Percentiles rank a stretch among this genome's conserved stretches.
Evolutionary conservation across 768 basidiomycete species (phyloP).

Genomic region (Boletus huronensis): DNA sequence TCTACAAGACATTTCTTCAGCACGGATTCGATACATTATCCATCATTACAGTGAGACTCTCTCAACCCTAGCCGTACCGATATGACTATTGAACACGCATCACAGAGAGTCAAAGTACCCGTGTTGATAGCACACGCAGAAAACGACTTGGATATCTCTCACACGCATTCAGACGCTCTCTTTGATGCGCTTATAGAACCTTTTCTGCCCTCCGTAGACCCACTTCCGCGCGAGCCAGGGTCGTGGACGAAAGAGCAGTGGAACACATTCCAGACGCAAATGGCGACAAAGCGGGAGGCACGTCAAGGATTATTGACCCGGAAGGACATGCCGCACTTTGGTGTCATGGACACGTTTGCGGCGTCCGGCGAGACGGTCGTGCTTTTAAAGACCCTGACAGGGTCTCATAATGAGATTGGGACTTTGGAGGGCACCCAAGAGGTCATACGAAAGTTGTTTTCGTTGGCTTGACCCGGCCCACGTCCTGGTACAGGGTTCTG

Average conservation of each 20-base stretch:
- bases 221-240: conserved; percentile 31
- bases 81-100: neutral
- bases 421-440: conserved; percentile 69
- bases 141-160: conserved; percentile 72
- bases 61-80: neutral
- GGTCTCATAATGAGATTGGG: conserved; percentile 57
- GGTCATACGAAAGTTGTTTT: conserved; percentile 38
- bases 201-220: conserved; percentile 49
- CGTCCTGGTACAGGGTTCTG: too few relatives aligned
- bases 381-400: conserved; percentile 54
- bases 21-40: conserved; percentile 64
- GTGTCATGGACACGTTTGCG: conserved; percentile 52
- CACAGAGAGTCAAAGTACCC: conserved; percentile 61
- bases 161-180: conserved; percentile 62
- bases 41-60: conserved; percentile 50
- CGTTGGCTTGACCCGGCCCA: conserved; percentile 19
- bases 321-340: conserved; percentile 45
- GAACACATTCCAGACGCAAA: conserved; percentile 38
- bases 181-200: conserved; percentile 67
- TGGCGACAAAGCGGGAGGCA: conserved; percentile 36
- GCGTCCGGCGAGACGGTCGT: conserved; percentile 46
- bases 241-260: conserved; percentile 41
- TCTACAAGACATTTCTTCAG: conserved; percentile 50
- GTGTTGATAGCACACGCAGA: conserved; percentile 72
- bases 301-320: conserved; percentile 46